Percentiles rank a stretch among this genome's conserved stretches.
Evolutionary conservation across 495 filamentous ascomycete species (phyloP).

Genomic region (Achaetomiella virescens): DNA sequence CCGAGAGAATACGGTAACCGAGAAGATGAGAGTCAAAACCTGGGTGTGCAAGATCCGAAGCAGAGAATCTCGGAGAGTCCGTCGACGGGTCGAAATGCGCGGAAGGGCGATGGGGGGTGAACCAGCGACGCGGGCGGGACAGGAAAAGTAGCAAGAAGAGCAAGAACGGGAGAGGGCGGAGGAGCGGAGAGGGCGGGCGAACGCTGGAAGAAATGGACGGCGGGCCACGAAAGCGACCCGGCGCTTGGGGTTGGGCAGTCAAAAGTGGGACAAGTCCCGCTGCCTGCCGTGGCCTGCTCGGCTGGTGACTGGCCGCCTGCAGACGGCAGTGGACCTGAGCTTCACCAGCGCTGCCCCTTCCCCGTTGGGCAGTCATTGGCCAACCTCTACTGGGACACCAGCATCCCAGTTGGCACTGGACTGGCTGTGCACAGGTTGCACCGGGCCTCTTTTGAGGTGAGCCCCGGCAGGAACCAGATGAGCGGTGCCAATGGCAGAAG

Average conservation of each 20-base stretch:
- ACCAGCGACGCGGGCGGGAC: constrained; percentile 17
- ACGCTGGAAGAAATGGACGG: constrained; percentile 26
- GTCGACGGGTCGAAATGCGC: neutral
- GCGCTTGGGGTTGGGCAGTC: constrained; percentile 31
- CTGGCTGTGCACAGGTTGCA: constrained; percentile 3
- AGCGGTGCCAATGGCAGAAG: neutral
- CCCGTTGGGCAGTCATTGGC: constrained; percentile 20
- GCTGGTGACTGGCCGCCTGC: constrained; percentile 18
- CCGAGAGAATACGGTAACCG: neutral
- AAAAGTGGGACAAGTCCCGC: constrained; percentile 16
- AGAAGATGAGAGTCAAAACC: neutral
- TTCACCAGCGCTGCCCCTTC: constrained; percentile 9
- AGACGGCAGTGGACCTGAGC: constrained; percentile 14
- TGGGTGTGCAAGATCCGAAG: neutral
- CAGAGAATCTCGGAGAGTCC: neutral
- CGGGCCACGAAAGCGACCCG: constrained; percentile 15
- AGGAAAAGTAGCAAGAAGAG: constrained; percentile 7
- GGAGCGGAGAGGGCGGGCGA: constrained; percentile 19
- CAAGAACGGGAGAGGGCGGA: constrained; percentile 1
- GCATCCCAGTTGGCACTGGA: constrained; percentile 25
- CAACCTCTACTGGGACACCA: no score
- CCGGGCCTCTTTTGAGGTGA: neutral
- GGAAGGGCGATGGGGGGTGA: constrained; percentile 15
- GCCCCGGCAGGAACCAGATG: neutral
- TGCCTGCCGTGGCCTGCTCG: neutral